Conservation (phyloP, 768 basidiomycete species). For the Lactarius evosmus region DNA sequence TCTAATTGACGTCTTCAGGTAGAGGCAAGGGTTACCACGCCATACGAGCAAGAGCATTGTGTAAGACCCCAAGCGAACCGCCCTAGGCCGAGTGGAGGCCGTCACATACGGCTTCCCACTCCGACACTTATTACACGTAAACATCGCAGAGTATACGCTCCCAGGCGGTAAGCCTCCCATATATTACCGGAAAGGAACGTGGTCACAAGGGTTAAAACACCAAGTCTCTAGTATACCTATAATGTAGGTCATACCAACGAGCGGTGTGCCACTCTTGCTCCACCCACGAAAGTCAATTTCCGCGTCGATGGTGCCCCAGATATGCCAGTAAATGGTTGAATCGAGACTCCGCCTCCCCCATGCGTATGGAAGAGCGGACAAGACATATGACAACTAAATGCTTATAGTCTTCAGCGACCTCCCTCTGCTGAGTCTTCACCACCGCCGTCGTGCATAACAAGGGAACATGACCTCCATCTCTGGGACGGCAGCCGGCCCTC, state of each 20-base stretch:
- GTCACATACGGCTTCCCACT: neutral
- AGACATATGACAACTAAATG: neutral
- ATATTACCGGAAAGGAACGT: neutral
- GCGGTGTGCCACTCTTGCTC: neutral
- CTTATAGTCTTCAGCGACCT: neutral
- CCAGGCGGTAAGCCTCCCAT: neutral
- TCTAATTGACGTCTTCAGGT: neutral
- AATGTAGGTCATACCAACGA: too few relatives aligned
- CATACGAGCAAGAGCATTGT: neutral
- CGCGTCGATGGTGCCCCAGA: too few relatives aligned
- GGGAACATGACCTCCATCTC: neutral
- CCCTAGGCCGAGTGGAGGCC: neutral
- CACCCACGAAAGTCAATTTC: too few relatives aligned
- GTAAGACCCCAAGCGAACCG: neutral
- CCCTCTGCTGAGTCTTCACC: neutral
- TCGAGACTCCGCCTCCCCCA: neutral
- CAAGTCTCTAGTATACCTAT: neutral
- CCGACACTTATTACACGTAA: neutral
- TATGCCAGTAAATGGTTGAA: neutral
- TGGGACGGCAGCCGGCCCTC: neutral
- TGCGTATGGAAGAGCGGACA: neutral
- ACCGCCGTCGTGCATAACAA: neutral
- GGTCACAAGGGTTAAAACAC: neutral
- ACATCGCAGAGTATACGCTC: neutral
- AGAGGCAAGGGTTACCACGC: neutral